phyloP scores from a whole-genome alignment of 169 alveolate species.

The Plasmodium yoelii region DNA sequence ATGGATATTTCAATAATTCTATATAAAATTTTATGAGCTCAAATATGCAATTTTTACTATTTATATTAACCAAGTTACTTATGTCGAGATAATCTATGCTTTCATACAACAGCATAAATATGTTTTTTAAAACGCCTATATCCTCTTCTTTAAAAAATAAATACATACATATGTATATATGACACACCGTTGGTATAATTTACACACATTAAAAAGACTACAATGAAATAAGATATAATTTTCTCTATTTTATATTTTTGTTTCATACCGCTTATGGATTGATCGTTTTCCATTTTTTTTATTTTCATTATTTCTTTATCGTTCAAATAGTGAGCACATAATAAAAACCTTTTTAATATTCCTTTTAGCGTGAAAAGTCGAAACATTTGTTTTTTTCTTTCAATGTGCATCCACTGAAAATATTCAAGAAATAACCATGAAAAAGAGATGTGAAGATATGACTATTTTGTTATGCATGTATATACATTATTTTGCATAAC shows the following conservation, averaged over 20 bases:
- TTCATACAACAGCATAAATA: conserved; percentile 37
- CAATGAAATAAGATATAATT: no score
- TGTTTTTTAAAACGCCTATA: conserved; percentile 17
- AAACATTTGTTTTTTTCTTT: conserved; percentile 30
- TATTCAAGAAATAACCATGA: neutral
- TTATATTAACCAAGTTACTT: conserved; percentile 54
- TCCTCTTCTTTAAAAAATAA: conserved; percentile 24
- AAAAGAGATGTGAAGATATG: neutral
- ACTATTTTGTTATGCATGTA: neutral
- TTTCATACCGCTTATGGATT: conserved; percentile 27
- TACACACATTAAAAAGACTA: no score
- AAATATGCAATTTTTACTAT: conserved; percentile 67
- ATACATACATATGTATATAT: neutral
- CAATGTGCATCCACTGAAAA: conserved; percentile 62
- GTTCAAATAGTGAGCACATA: conserved; percentile 47
- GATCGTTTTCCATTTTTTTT: conserved; percentile 30
- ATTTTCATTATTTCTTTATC: conserved; percentile 41
- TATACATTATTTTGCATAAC: neutral
- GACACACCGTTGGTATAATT: no score
- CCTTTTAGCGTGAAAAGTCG: conserved; percentile 68
- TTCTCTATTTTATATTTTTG: neutral
- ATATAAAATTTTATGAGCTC: conserved; percentile 68
- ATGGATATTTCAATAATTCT: conserved; percentile 39
- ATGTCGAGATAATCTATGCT: conserved; percentile 60
- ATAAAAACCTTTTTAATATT: conserved; percentile 47